Evolutionary conservation across 2,329 filamentous ascomycete species (phyloP).

Genomic region (Aurifilum marmelostoma): DNA sequence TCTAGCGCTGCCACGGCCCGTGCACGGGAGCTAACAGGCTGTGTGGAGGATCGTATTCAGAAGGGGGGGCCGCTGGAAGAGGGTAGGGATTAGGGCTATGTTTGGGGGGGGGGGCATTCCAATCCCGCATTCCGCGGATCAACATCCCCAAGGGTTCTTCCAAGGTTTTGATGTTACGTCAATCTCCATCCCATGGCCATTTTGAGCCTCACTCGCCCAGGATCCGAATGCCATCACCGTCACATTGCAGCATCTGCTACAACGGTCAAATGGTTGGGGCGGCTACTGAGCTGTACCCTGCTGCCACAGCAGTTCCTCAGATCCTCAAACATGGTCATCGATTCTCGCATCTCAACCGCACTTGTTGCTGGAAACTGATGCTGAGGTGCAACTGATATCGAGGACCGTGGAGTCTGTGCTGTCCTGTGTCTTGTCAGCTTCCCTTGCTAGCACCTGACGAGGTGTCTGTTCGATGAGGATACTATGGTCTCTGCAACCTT

Average conservation of each 20-base stretch:
- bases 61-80: background rate
- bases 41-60: background rate
- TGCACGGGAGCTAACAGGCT: slow-evolving; percentile 2
- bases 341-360: background rate
- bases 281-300: no score
- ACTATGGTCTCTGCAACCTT: background rate
- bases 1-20: slow-evolving; percentile 2
- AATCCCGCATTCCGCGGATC: background rate
- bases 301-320: no score
- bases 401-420: background rate
- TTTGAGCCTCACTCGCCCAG: background rate
- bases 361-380: background rate
- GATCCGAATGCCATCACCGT: no score
- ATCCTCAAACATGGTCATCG: background rate
- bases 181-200: background rate
- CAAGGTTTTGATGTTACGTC: background rate
- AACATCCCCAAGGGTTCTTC: background rate
- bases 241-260: no score
- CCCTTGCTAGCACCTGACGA: background rate
- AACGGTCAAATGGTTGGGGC: no score
- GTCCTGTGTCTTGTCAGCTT: background rate
- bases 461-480: background rate
- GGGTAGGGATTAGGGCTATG: no score
- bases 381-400: background rate
- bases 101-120: no score